These are phyloP conservation scores for Echeveria elegans DNA, from an alignment of 164 flowering plant species.

Conservation along the genomic window DNA sequence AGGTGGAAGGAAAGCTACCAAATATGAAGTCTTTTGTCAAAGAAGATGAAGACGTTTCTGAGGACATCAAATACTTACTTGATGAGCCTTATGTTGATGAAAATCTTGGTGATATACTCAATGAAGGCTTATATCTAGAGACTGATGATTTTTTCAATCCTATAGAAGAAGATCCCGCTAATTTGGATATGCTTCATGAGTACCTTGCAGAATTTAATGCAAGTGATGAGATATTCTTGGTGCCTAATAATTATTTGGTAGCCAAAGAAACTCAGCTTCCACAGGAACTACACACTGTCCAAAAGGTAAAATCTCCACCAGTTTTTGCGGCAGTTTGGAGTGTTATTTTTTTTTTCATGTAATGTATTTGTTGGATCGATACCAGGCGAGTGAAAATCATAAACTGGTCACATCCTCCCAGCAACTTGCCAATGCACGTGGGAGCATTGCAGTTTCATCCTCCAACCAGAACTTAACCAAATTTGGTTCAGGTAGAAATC, in stretches of 20 bases:
- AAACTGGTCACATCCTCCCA: constrained; percentile 7
- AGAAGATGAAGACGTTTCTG: not conserved
- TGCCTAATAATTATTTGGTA: not conserved
- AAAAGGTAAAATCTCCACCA: not conserved
- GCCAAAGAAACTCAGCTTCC: constrained; percentile 7
- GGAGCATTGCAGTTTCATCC: constrained; percentile 27
- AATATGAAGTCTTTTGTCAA: constrained; percentile 22
- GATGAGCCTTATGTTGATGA: constrained; percentile 4
- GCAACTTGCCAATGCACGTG: constrained; percentile 12
- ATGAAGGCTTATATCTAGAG: constrained; percentile 7
- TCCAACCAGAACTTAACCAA: constrained; percentile 21
- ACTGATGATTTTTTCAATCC: constrained; percentile 1
- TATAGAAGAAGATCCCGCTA: not conserved
- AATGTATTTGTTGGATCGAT: not conserved
- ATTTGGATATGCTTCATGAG: constrained; percentile 7
- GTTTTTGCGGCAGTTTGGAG: not conserved
- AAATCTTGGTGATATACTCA: too few species aligned
- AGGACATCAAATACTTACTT: not conserved
- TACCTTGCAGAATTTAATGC: constrained; percentile 6
- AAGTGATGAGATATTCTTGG: constrained; percentile 4
- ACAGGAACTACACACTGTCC: constrained; percentile 22
- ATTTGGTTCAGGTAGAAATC: constrained; percentile 21
- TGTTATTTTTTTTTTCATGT: not conserved
- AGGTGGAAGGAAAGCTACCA: constrained; percentile 16
- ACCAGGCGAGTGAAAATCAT: constrained; percentile 14